Evolutionary conservation across 768 basidiomycete genomes (phyloP).

Genomic region (Trametes cinnabarina): DNA sequence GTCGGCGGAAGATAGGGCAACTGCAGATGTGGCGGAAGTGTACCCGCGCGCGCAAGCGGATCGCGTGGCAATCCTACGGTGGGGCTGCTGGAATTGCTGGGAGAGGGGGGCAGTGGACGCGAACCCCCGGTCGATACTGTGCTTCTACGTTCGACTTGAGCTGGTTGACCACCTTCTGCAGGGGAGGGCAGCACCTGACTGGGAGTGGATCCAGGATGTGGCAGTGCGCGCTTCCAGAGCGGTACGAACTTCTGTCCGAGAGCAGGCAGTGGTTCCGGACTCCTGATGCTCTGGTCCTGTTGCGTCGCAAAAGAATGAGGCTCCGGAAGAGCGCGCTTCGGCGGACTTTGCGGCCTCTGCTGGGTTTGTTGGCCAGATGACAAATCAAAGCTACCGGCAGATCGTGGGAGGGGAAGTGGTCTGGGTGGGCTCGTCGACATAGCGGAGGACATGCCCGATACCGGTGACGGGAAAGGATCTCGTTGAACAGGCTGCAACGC

Average conservation of each 20-base stretch:
- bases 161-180: conserved; percentile 1
- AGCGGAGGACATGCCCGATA: conserved; percentile 4
- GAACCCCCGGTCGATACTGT: conserved; percentile 14
- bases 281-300: neutral
- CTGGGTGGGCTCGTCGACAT: conserved; percentile 15
- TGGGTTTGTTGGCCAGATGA: conserved; percentile 2
- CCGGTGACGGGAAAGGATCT: neutral
- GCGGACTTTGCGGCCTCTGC: conserved; percentile 10
- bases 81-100: neutral
- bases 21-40: conserved; percentile 23
- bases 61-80: neutral
- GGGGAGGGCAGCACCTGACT: conserved; percentile 5
- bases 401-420: conserved; percentile 20
- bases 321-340: conserved; percentile 15
- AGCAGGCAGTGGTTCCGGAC: conserved; percentile 7
- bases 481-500: neutral
- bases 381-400: conserved; percentile 13
- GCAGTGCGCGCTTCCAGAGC: conserved; percentile 41
- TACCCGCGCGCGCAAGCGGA: neutral
- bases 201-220: conserved; percentile 21
- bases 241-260: conserved; percentile 38
- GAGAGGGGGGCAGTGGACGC: conserved; percentile 6
- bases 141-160: conserved; percentile 22
- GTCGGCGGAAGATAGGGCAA: conserved; percentile 6
- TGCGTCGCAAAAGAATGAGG: neutral